Evolutionary conservation across 352 stramenopile species (phyloP), one percentile per base, ranked within the genome.

Genomic region (Saprolegnia diclina): DNA sequence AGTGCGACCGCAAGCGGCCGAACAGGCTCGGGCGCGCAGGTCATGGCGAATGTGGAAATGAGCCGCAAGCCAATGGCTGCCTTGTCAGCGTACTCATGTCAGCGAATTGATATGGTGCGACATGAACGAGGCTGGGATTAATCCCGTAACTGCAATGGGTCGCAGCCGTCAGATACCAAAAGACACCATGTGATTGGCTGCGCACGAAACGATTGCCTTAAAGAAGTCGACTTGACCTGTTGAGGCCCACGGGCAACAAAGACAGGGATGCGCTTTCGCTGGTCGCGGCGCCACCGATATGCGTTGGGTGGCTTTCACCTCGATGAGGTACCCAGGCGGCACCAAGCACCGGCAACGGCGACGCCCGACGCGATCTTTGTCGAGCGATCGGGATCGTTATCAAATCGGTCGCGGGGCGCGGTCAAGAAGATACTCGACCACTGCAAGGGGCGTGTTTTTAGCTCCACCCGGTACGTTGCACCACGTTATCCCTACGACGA

Each of bases 1-100:
- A 94, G 77, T 61, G 79, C 82, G n/a, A 89, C 11, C 11, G 63
- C 63, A 9, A 61, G 16, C 19, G 63, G 63, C 29, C 63, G 63
- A n/a, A 69, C 46, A 7, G 63, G 63, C 50, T 59, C 44, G 11
- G 42, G 42, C 42, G 42, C 42, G 18, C 4, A 3, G 42, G 18
- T 7, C 42, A 48, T 48, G 42, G 42, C 29, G 18, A 48, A 48
- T 48, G 13, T 48, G 42, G 18, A 48, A 48, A 48, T 48, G 42
- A n/a, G 13, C 42, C 11, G 13, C 42, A 48, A 48, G 42, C 13
- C 11, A 48, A 48, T 48, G 42, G 42, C 18, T 48, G 13, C 11
- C 42, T 48, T 48, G 11, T 48, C 1, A 10, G 18, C 18, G 42
- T 48, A 48, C 42, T 48, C 13, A 48, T 48, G 1, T 48, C 11